Conservation (phyloP, 768 basidiomycete genomes). For the Favolaschia claudopus region DNA sequence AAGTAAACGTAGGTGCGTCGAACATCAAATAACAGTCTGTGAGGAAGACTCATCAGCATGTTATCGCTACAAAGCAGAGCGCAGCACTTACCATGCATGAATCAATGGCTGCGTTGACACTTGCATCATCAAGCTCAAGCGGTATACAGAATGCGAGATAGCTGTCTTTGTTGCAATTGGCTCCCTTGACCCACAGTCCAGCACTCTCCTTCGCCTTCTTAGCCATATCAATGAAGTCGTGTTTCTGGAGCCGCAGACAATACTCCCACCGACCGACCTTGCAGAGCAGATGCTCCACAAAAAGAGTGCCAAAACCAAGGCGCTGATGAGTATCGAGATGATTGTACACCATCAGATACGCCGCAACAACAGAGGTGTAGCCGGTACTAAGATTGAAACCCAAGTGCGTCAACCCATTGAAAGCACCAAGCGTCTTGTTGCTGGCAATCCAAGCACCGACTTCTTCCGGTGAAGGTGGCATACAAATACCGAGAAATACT, state of each 20-base stretch:
- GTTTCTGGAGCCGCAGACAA: not conserved
- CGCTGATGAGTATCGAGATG: no score
- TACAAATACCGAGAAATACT: not conserved
- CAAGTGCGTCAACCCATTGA: conserved; percentile 2
- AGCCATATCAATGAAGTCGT: not conserved
- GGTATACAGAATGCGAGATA: no score
- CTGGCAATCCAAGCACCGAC: conserved; percentile 5
- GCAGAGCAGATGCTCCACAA: conserved; percentile 27
- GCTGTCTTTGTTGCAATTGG: no score
- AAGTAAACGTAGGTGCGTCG: no score
- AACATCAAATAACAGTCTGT: no score
- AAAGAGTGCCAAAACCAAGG: conserved; percentile 20
- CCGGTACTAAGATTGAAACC: not conserved
- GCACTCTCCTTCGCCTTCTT: not conserved
- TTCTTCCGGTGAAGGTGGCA: not conserved
- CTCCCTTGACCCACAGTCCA: conserved; percentile 3
- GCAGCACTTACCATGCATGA: no score
- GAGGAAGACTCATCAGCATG: no score
- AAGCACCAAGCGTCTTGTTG: conserved; percentile 3
- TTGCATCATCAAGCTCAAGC: no score
- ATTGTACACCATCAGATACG: conserved; percentile 5
- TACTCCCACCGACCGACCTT: conserved; percentile 23
- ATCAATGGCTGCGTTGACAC: no score
- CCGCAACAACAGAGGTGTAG: not conserved
- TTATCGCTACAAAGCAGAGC: no score